Percentiles rank a stretch among this genome's conserved stretches.
Evolutionary conservation across 306 rosid species (phyloP).

Genomic region (Inga leiocalycina): DNA sequence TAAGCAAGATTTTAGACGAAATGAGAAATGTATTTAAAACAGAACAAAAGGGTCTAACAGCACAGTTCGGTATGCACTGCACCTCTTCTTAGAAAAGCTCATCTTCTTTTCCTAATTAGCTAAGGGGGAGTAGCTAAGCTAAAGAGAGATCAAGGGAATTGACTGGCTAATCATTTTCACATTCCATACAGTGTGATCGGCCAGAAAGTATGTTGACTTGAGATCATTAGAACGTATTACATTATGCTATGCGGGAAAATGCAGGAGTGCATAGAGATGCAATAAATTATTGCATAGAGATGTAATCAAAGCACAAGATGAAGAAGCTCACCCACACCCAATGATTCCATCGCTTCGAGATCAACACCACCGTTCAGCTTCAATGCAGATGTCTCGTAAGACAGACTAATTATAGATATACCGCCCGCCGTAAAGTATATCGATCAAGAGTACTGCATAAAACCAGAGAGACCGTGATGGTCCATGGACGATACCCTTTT

Average conservation of each 20-base stretch:
- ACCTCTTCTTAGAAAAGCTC: neutral
- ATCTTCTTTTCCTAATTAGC: neutral
- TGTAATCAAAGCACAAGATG: neutral
- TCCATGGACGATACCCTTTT: neutral
- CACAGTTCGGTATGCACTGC: neutral
- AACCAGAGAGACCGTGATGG: neutral
- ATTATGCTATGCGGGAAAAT: neutral
- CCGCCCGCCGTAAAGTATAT: neutral
- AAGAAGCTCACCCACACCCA: constrained; percentile 4
- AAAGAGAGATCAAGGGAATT: neutral
- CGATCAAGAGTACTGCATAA: neutral
- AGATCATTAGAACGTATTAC: neutral
- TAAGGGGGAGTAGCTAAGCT: neutral
- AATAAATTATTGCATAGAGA: neutral
- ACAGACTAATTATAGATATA: neutral
- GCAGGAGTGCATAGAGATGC: neutral
- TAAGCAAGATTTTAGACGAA: constrained; percentile 13
- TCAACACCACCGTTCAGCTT: constrained; percentile 1
- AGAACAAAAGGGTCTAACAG: no score
- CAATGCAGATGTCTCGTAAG: neutral
- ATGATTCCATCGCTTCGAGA: constrained; percentile 14
- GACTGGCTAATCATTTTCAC: neutral
- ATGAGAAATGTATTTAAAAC: neutral
- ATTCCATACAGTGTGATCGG: neutral
- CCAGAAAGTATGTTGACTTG: neutral